Base-by-base conservation (phyloP, 768 basidiomycete species). In the Chalciporus piperatus region DNA sequence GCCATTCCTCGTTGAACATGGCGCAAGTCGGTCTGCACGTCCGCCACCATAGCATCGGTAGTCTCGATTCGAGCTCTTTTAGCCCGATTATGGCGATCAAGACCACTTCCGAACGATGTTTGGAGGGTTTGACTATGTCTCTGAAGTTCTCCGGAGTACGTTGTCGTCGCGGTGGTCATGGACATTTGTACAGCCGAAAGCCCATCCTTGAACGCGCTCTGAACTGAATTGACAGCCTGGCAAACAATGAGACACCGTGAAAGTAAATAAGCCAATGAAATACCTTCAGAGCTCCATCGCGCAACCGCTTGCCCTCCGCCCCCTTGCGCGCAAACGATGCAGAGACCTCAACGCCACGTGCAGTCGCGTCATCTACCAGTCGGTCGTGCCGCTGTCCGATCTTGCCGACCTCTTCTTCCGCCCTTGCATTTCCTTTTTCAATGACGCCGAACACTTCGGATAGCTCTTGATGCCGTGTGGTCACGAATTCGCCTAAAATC, bases 31-130 rank as follows among this genome's bases (percentile, higher is more conserved):
- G 76, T 72, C 55, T 83, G 77, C 30, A 81, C 60, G 28, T 82
- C 77, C 5, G 72, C 66, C 27, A 69, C 70, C 60, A 88, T 69
- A 3, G 71, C 63, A 38, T 74, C 71, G 17, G 80, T 83, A 10
- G 77, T 75, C 46, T 89, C 87, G 3, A 84, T 60, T 39, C 89
- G 79, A 35, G 83, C 83, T 43, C 84, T 78, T 62, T 92, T 92
- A 14, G 82, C 77, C 48, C 79, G 75, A 39, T 71, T 69, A 59
- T 86, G 71, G 53, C 80, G 76, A 54, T 89, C 82, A 55, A 88
- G 76, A 28, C 81, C 87, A 84, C 53, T 66, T 41, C 68, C 68
- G 53, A 72, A 80, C 17, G 76, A 72, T 6, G 70, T 59, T 41
- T 70, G 72, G 53, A 83, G 67, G 10, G 61, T 65, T 48, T 79